phyloP scores from a whole-genome alignment of 1,139 yeast genomes.

The Hemisphaericaspora xylanilytica region DNA sequence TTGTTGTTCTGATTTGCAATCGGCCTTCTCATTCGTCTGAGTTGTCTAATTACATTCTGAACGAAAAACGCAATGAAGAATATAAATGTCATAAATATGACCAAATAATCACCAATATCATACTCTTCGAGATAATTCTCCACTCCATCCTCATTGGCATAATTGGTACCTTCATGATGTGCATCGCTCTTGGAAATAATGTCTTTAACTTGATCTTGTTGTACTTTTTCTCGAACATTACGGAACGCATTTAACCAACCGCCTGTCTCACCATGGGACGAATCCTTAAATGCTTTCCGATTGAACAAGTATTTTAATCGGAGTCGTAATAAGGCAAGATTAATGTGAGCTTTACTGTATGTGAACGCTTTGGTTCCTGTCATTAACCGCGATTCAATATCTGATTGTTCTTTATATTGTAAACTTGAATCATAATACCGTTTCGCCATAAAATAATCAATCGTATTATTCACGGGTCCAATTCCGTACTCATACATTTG shows the following conservation, averaged over 20 bases:
- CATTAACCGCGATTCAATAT: constrained; percentile 4
- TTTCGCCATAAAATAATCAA: constrained; percentile 79
- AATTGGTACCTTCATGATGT: constrained; percentile 35
- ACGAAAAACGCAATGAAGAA: constrained; percentile 31
- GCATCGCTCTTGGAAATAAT: constrained; percentile 27
- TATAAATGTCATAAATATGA: constrained; percentile 28
- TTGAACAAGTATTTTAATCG: constrained; percentile 38
- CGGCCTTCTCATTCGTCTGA: constrained; percentile 24
- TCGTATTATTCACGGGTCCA: constrained; percentile 57
- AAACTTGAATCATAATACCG: constrained; percentile 68
- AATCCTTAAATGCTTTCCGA: constrained; percentile 18
- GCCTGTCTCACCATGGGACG: constrained; percentile 3
- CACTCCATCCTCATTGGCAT: constrained; percentile 14
- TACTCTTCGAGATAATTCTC: constrained; percentile 21
- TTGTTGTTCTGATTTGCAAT: neutral
- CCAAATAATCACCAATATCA: constrained; percentile 35
- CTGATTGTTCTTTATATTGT: constrained; percentile 19
- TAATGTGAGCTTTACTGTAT: constrained; percentile 26
- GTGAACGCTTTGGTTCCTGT: constrained; percentile 3
- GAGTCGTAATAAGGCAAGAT: constrained; percentile 38
- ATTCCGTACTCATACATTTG: constrained; percentile 86
- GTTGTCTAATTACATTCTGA: constrained; percentile 27
- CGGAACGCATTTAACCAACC: constrained; percentile 42
- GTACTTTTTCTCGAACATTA: constrained; percentile 22
- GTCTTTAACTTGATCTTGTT: constrained; percentile 14